Percentiles rank a stretch among this genome's conserved stretches.
These are phyloP conservation scores for Blastocrithidia nonstop DNA, from an alignment of 208 protist genomes.

Conservation along the genomic window DNA sequence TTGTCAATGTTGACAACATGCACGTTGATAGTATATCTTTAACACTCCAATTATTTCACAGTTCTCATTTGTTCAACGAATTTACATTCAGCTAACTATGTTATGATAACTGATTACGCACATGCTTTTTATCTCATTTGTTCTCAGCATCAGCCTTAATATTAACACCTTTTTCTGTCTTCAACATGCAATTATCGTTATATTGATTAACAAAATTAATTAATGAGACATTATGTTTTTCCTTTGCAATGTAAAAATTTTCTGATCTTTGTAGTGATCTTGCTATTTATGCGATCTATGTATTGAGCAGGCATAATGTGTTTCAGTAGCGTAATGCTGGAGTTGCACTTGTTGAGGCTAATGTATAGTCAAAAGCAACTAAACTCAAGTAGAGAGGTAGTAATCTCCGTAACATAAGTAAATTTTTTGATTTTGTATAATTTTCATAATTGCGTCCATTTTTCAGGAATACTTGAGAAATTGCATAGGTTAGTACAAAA, in stretches of 20 bases:
- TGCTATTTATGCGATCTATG: conserved; percentile 33
- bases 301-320: conserved; percentile 35
- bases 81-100: no score
- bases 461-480: conserved; percentile 18
- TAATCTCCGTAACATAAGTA: neutral
- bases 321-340: conserved; percentile 67
- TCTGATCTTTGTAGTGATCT: conserved; percentile 28
- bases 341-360: conserved; percentile 24
- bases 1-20: conserved; percentile 11
- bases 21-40: neutral
- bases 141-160: no score
- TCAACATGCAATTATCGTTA: no score
- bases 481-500: conserved; percentile 42
- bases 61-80: no score
- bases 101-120: no score
- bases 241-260: conserved; percentile 35
- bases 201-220: no score
- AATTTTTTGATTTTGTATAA: no score
- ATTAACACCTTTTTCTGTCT: no score
- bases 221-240: neutral
- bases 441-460: conserved; percentile 6
- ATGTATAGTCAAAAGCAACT: conserved; percentile 45
- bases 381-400: conserved; percentile 41
- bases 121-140: no score
- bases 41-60: neutral